Evolutionary conservation across 2,329 filamentous ascomycete genomes (phyloP), one percentile per base, ranked within the genome.

Genomic region (Penicillium decumbens): DNA sequence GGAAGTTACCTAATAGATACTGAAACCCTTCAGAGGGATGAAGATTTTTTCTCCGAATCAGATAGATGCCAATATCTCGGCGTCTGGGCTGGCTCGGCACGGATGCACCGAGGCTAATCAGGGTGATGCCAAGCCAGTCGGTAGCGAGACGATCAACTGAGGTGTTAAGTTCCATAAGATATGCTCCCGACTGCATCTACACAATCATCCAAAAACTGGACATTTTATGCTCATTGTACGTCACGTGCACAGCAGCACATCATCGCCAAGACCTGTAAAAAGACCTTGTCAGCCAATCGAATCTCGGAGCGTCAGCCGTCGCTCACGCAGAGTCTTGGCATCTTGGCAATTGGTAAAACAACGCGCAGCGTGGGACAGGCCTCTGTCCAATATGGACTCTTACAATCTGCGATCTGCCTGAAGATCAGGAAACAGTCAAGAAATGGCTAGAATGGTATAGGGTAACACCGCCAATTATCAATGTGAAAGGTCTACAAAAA

Each of bases 291-390:
- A 29, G 25, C 57, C 58, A 61, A 61, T 61, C 28, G 58, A 8
- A 5, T 1, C 10, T 8, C 2, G 6, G 7, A 12, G 25, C n/a
- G 32, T 13, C 28, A 35, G 41, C 51, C 40, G 27, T 46, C 30
- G 48, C 43, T 46, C 39, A 44, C 33, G 35, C 6, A 41, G 48
- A 29, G 32, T 23, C 58, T 61, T 59, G 58, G 58, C 58, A 43
- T 18, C 58, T 61, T 60, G 58, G 58, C 58, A n/a, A 39, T 48
- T 48, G 55, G 55, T 56, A 59, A 58, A 54, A 43, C 45, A 56
- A 45, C 42, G 43, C 47, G 43, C 47, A 49, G 25, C 30, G 43
- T 53, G 40, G 46, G 46, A 59, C 51, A 45, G 41, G 24, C 28
- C 12, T 43, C 47, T 45, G 43, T 46, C 38, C 41, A 33, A 53